A percentile compares a stretch with the other conserved stretches of the same genome.
Conservation (phyloP, 176 grass and related monocot genomes). For the Triticum turgidum region DNA sequence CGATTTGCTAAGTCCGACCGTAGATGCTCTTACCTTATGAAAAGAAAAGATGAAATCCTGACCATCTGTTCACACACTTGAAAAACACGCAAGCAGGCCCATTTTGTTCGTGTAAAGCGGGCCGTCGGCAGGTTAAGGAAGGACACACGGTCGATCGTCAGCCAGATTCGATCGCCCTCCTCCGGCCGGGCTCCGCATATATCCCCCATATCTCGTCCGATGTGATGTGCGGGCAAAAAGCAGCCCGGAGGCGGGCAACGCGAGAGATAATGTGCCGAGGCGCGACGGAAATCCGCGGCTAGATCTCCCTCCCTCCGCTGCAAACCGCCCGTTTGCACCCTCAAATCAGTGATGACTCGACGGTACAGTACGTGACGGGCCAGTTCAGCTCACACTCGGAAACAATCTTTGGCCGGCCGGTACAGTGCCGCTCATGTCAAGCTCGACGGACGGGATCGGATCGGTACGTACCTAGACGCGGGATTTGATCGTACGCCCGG, state of each 20-base stretch:
- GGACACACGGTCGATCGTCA: neutral
- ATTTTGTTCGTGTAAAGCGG: neutral
- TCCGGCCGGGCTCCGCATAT: constrained; percentile 22
- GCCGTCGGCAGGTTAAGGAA: constrained; percentile 2
- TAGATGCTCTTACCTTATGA: too few species aligned
- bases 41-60: too few species aligned
- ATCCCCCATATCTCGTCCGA: constrained; percentile 31
- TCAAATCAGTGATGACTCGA: neutral
- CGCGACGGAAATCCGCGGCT: neutral
- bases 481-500: constrained; percentile 20
- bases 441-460: neutral
- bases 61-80: too few species aligned
- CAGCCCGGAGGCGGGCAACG: neutral
- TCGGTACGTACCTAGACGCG: neutral
- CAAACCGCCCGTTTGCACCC: constrained; percentile 30
- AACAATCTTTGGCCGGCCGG: neutral
- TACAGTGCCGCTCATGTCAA: neutral
- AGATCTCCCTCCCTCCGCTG: constrained; percentile 9
- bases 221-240: constrained; percentile 38
- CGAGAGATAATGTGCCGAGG: neutral
- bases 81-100: neutral
- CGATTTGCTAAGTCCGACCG: too few species aligned
- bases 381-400: neutral
- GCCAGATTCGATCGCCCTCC: constrained; percentile 23
- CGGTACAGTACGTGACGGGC: neutral